Base-by-base conservation (phyloP, 1,284 basidiomycete genomes). In the Puccinia brachypodii region DNA sequence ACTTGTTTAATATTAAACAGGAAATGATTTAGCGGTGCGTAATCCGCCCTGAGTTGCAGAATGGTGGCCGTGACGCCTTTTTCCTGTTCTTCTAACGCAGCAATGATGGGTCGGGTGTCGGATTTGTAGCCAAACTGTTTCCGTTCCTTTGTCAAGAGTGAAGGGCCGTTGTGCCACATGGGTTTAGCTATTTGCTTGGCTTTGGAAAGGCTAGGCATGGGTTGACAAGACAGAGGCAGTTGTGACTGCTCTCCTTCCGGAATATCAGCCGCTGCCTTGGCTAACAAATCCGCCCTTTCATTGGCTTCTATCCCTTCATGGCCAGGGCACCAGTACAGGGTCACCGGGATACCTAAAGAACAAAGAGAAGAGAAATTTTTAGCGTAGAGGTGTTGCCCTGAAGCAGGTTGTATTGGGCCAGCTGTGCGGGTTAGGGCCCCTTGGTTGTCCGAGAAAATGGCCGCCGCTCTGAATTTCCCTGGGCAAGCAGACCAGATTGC, bases 401-500 rank as follows among this genome's bases (percentile, higher is more conserved):
- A 14, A 4, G 71, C 25, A n/a, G 71, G 33, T n/a, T 50, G 25
- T 9, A 22, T 36, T 19, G 44, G 42, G 31, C 53, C 47, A 25
- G 42, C 33, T 36, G 50, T 28, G 7, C 22, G 1, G n/a, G 16
- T 73, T 0, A 73, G 33, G 22, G 50, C 47, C 1, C 71, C 71
- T 53, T 73, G 71, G 38, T 53, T 73, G 33, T 73, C 71, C 31
- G 19, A 25, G 28, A 72, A 72, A 13, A 72, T 72, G 38, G 38
- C 69, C 9, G 28, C 25, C 1, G 38, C 16, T 14, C 13, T 73
- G 47, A 53, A 36, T 28, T 16, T 11, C n/a, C 19, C 19, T 25
- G 56, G 50, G 9, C 50, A 53, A 19, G 50, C 50, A 3, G 16
- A 58, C 56, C 56, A 58, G 6, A 28, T 58, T 53, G 16, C 16